Conservation (phyloP, 345 rosid genomes). For the Boechera retrofracta region DNA sequence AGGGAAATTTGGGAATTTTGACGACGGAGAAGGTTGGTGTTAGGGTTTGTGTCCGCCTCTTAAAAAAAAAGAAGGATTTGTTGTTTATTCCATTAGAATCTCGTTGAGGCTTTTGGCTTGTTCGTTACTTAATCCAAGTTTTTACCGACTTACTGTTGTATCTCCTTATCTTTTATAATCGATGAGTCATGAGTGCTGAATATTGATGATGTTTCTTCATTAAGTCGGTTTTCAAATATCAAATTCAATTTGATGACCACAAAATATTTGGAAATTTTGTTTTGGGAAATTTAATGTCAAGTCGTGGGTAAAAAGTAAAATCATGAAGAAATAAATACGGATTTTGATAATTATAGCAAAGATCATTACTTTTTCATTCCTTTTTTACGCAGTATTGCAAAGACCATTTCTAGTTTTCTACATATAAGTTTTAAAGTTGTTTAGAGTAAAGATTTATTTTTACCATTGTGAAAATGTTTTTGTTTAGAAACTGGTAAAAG, state of each 20-base stretch:
- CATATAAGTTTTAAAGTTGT: too few species aligned
- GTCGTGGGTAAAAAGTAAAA: neutral
- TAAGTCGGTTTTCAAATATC: neutral
- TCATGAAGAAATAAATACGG: neutral
- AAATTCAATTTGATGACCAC: neutral
- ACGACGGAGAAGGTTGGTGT: slow-evolving; percentile 10
- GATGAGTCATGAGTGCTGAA: neutral
- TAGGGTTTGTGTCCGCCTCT: slow-evolving; percentile 30
- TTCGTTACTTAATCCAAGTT: slow-evolving; percentile 34
- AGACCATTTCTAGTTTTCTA: too few species aligned
- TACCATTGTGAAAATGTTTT: too few species aligned
- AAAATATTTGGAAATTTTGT: neutral
- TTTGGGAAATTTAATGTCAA: neutral
- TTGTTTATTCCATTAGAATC: neutral
- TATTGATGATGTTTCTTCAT: neutral
- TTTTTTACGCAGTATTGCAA: too few species aligned
- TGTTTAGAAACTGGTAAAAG: too few species aligned
- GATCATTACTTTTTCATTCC: too few species aligned
- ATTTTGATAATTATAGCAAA: too few species aligned
- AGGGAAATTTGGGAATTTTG: neutral
- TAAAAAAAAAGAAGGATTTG: neutral
- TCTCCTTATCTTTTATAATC: neutral
- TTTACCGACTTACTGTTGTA: neutral
- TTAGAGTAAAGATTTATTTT: too few species aligned
- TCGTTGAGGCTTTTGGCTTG: slow-evolving; percentile 8